Percentiles rank a stretch among this genome's conserved stretches.
phyloP scores from a whole-genome alignment of 2,329 filamentous ascomycete species.

The Raffaelea arxii region DNA sequence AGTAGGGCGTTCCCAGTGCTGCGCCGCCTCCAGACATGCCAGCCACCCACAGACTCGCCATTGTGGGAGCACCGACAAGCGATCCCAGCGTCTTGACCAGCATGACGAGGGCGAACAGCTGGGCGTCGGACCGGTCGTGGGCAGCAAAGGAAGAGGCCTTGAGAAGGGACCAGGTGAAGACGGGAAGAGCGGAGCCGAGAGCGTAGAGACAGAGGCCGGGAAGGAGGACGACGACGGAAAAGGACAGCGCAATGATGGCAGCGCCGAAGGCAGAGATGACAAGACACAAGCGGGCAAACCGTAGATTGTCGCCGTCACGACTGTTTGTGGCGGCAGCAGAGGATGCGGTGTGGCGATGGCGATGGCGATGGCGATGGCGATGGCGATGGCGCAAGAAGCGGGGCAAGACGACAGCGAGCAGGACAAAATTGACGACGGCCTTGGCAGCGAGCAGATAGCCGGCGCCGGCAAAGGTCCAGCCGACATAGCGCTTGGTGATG shows the following conservation, averaged over 20 bases:
- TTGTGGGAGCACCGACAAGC: slow-evolving; percentile 34
- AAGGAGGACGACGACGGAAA: slow-evolving; percentile 28
- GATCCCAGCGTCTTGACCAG: slow-evolving; percentile 38
- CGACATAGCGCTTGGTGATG: slow-evolving; percentile 38
- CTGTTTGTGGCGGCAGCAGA: background rate
- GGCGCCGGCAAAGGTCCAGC: slow-evolving; percentile 34
- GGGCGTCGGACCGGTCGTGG: slow-evolving; percentile 13
- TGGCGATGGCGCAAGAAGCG: slow-evolving; percentile 19
- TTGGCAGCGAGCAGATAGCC: slow-evolving; percentile 39
- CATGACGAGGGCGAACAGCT: slow-evolving; percentile 41
- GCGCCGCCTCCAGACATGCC: slow-evolving; percentile 28
- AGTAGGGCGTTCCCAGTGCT: slow-evolving; percentile 28
- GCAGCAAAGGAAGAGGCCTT: slow-evolving; percentile 24
- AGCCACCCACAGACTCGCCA: slow-evolving; percentile 36
- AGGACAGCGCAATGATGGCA: slow-evolving; percentile 29
- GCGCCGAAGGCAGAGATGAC: slow-evolving; percentile 31
- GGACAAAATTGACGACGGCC: slow-evolving; percentile 35
- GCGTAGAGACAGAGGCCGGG: slow-evolving; percentile 35
- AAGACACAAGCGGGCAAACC: slow-evolving; percentile 26
- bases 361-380: too few species aligned
- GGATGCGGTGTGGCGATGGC: background rate
- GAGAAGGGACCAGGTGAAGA: slow-evolving; percentile 38
- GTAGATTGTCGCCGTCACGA: slow-evolving; percentile 19
- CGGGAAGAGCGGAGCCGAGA: slow-evolving; percentile 36
- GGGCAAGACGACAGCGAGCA: slow-evolving; percentile 33